Percentiles rank a stretch among this genome's conserved stretches.
Evolutionary conservation across 202 grass and related monocot species (phyloP).

Genomic region (Saccharum hybrid): DNA sequence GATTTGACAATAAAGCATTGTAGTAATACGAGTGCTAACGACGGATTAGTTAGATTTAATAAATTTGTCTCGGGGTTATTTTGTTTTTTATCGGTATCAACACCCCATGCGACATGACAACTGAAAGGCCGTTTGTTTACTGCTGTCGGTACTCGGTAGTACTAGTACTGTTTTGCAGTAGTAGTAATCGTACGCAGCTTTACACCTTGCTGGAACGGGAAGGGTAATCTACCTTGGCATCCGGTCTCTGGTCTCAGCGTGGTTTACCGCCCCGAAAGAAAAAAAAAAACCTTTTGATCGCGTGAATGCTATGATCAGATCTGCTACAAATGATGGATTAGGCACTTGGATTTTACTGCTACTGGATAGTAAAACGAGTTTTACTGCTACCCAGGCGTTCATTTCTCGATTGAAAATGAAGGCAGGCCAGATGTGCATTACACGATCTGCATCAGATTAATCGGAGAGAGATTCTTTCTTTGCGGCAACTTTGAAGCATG

Average conservation of each 20-base stretch:
- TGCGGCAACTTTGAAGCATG: constrained; percentile 27
- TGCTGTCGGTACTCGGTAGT: not conserved
- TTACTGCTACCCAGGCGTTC: not conserved
- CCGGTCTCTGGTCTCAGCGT: not conserved
- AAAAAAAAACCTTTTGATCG: constrained; percentile 28
- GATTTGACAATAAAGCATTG: too few species aligned
- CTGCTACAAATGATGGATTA: constrained; percentile 29
- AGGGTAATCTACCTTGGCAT: constrained; percentile 33
- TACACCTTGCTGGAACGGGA: not conserved
- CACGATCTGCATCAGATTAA: not conserved
- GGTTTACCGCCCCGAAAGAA: not conserved
- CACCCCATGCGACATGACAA: too few species aligned
- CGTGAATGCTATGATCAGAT: constrained; percentile 40
- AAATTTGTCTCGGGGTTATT: too few species aligned
- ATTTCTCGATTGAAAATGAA: not conserved
- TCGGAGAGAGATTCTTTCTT: constrained; percentile 28
- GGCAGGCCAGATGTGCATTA: not conserved
- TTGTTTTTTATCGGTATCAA: too few species aligned
- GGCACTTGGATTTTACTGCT: constrained; percentile 1
- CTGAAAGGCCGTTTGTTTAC: too few species aligned
- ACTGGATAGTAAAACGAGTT: not conserved
- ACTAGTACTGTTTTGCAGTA: not conserved
- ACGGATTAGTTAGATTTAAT: too few species aligned
- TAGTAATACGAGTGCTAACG: too few species aligned
- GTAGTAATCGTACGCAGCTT: too few species aligned